phyloP scores from a whole-genome alignment of 139 green algal genomes.

The Mesostigma viride region DNA sequence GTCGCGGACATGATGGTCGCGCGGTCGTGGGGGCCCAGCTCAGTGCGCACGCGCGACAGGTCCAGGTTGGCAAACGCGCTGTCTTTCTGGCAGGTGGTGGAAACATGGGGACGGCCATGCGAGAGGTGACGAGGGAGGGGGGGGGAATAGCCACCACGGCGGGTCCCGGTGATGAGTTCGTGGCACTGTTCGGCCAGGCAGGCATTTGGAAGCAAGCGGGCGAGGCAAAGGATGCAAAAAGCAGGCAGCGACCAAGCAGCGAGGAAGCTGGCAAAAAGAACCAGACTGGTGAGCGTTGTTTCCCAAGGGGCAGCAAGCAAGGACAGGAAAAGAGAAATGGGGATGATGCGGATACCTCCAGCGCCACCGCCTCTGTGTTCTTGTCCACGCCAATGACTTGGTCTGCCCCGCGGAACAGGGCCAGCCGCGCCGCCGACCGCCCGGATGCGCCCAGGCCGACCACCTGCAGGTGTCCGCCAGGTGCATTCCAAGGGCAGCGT shows the following conservation, averaged over 20 bases:
- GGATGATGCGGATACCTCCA: constrained; percentile 21
- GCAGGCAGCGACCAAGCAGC: not conserved
- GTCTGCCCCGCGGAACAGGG: constrained; percentile 22
- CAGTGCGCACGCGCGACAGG: constrained; percentile 7
- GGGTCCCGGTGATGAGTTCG: not conserved
- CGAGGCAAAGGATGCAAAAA: constrained; percentile 6
- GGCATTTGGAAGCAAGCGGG: not conserved
- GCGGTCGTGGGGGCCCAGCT: constrained; percentile 11
- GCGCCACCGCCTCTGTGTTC: not conserved
- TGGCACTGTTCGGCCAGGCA: not conserved
- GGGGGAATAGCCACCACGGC: not conserved
- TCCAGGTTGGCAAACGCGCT: not conserved
- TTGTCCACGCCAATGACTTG: constrained; percentile 28
- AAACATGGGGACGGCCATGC: too few species aligned
- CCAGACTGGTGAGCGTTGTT: not conserved
- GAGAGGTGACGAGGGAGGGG: not conserved
- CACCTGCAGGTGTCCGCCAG: too few species aligned
- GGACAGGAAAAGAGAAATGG: too few species aligned
- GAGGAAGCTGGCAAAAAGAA: constrained; percentile 8
- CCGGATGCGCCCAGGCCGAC: constrained; percentile 33
- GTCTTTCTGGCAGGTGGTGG: not conserved
- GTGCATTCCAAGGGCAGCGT: too few species aligned
- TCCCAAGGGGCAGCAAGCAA: too few species aligned
- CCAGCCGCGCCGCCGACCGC: constrained; percentile 21
- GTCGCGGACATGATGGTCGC: constrained; percentile 13